Percentiles rank a stretch among this genome's conserved stretches.
Evolutionary conservation across 140 eudicot species (phyloP).

Genomic region (Stevia rebaudiana): DNA sequence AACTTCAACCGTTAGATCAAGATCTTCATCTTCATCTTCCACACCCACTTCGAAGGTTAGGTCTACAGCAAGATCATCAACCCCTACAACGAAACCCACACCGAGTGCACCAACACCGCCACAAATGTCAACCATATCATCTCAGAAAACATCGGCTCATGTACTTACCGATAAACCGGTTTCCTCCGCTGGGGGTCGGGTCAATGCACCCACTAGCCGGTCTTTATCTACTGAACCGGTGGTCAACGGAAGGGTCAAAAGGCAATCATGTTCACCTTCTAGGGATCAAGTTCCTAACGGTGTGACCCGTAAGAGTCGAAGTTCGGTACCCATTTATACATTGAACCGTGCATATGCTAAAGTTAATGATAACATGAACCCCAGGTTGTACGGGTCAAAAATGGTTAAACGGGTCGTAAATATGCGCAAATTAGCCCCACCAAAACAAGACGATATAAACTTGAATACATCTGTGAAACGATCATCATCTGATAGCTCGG

Average conservation of each 20-base stretch:
- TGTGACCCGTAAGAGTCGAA: slow-evolving; percentile 46
- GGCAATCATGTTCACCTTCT: slow-evolving; percentile 93
- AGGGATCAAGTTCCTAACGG: slow-evolving; percentile 85
- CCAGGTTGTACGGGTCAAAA: slow-evolving; percentile 63
- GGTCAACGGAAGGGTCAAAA: slow-evolving; percentile 62
- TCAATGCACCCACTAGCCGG: slow-evolving; percentile 68
- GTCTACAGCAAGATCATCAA: slow-evolving; percentile 50
- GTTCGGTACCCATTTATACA: slow-evolving; percentile 67
- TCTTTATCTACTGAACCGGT: slow-evolving; percentile 81
- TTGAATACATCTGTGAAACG: slow-evolving; percentile 79
- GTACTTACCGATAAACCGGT: slow-evolving; percentile 62
- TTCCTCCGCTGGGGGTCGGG: slow-evolving; percentile 68
- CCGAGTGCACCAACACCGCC: slow-evolving; percentile 67
- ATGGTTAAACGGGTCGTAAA: slow-evolving; percentile 90
- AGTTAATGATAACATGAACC: slow-evolving; percentile 75
- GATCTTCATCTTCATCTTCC: slow-evolving; percentile 40
- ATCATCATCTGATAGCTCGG: slow-evolving; percentile 77
- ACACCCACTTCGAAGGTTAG: slow-evolving; percentile 43
- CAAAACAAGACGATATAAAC: slow-evolving; percentile 71
- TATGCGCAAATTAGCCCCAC: slow-evolving; percentile 84
- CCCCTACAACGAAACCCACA: slow-evolving; percentile 48
- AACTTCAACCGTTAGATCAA: slow-evolving; percentile 28
- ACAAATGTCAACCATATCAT: slow-evolving; percentile 44
- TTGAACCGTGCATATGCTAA: slow-evolving; percentile 68
- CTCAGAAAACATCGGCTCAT: slow-evolving; percentile 37